Base-by-base conservation (phyloP, 2,329 filamentous ascomycete species). In the Thermomyces lanuginosus region DNA sequence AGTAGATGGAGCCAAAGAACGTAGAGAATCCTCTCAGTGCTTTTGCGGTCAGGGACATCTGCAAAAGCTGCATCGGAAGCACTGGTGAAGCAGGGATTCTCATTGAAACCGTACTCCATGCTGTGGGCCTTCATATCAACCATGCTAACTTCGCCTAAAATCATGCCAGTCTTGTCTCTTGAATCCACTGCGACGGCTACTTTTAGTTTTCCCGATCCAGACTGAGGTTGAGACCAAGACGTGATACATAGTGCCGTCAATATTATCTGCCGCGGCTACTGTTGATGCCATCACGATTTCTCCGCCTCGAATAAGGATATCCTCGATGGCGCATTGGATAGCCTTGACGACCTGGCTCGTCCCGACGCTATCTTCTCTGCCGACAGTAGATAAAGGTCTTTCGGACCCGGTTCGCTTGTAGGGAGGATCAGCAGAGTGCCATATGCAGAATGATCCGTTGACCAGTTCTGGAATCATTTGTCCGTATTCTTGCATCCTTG, bases 341-440 rank as follows among this genome's bases (percentile, higher is more conserved):
- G 8, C 28, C 26, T 30, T 30, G 22, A 30, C 21, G 23, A 30
- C 21, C 14, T 30, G 28, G 16, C 23, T 30, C 15, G 26, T 30
- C 13, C 28, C 23, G n/a, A 30, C 28, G 8, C 28, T 14, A 6
- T 18, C 15, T 26, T 30, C 16, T n/a, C 28, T 16, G 13, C 16
- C 28, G 11, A 30, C 11, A 27, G n/a, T n/a, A n/a, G n/a, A n/a
- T n/a, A n/a, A n/a, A n/a, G n/a, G n/a, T n/a, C n/a, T n/a, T n/a
- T n/a, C n/a, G n/a, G n/a, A n/a, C n/a, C n/a, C n/a, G n/a, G n/a
- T n/a, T n/a, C n/a, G n/a, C n/a, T n/a, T n/a, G n/a, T n/a, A n/a
- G n/a, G n/a, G n/a, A n/a, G n/a, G n/a, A n/a, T n/a, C n/a, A n/a
- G n/a, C n/a, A n/a, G n/a, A n/a, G n/a, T n/a, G n/a, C n/a, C n/a